Base-by-base conservation (phyloP, 2,329 filamentous ascomycete genomes). In the Grosmannia serpens region DNA sequence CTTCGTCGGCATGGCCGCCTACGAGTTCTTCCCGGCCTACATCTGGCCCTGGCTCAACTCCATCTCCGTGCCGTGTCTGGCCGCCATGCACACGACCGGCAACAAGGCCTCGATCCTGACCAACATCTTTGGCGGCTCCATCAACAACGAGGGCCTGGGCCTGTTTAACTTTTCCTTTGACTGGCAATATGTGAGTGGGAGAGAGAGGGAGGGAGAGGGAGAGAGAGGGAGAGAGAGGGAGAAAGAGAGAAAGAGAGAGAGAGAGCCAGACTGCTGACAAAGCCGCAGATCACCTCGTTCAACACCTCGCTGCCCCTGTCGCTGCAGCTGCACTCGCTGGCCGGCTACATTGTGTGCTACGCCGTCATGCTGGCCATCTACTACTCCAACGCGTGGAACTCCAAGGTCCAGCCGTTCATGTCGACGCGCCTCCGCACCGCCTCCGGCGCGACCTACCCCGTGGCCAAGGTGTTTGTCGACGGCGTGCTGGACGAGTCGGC, bases 1-100 rank as follows among this genome's bases (percentile, higher is more conserved):
- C 24, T 62, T 60, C 22, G 44, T 15, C n/a, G 71, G 70, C 64
- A 81, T 81, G 75, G 74, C 73, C 15, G 44, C 72, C 15, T 82
- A 77, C 60, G 78, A 82, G 62, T 75, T 77, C 61, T 73, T 82
- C 33, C 79, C 79, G 0, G 77, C 78, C 2, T 82, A 82, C 59
- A 77, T 82, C 47, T 79, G 73, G 56, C 77, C 78, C 0, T 81
- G 77, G 76, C 72, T 82, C 11, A 81, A 80, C 64, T 77, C 76
- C 0, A 68, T 82, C 17, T 82, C 79, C 0, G 74, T 82, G 10
- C 76, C 77, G 1, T 82, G 79, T 60, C 64, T 82, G 17, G 79
- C 79, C 1, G 67, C 79, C 0, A 77, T 79, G 73, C 71, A 78
- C 44, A 73, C 77, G 0, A 79, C 74, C 0, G 77, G 77, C 7